These are phyloP conservation scores for Thermomucor indicae-seudaticae DNA, from an alignment of 371 early-diverging fungal genomes.

Conservation along the genomic window DNA sequence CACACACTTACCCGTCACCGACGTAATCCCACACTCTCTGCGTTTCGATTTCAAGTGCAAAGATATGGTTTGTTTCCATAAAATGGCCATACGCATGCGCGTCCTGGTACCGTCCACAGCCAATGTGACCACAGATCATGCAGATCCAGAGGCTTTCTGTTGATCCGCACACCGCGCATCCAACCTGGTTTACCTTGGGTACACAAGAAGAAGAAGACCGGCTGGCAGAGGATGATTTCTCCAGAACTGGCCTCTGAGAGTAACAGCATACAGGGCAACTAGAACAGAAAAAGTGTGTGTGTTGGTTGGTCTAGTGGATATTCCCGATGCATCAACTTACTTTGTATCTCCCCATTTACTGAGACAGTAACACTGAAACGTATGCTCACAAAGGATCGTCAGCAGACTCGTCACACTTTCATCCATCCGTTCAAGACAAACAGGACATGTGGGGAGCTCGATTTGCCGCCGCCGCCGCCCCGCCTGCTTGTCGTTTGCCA, in stretches of 20 bases:
- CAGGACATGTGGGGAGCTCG: conserved; percentile 87
- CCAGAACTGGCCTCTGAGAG: conserved; percentile 45
- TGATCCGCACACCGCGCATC: conserved; percentile 69
- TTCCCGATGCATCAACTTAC: no score
- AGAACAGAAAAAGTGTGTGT: background rate
- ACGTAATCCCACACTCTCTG: conserved; percentile 97
- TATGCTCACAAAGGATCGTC: conserved; percentile 92
- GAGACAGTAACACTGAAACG: conserved; percentile 88
- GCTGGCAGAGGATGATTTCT: no score
- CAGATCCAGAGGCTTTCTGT: conserved; percentile 88
- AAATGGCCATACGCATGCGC: conserved; percentile 89
- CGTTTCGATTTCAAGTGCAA: conserved; percentile 90
- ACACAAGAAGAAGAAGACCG: background rate
- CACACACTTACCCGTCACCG: conserved; percentile 65
- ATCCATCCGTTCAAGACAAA: conserved; percentile 92
- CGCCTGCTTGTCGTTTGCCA: background rate
- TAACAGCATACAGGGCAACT: conserved; percentile 95
- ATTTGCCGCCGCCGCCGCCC: conserved; percentile 8
- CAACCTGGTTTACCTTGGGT: no score
- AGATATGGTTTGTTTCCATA: conserved; percentile 74
- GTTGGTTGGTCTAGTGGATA: background rate
- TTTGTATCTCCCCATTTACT: conserved; percentile 85
- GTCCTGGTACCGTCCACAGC: conserved; percentile 74
- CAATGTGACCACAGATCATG: conserved; percentile 89
- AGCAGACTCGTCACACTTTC: conserved; percentile 75